phyloP scores from a whole-genome alignment of 2,329 filamentous ascomycete genomes.

The Calonectria fujianensis region DNA sequence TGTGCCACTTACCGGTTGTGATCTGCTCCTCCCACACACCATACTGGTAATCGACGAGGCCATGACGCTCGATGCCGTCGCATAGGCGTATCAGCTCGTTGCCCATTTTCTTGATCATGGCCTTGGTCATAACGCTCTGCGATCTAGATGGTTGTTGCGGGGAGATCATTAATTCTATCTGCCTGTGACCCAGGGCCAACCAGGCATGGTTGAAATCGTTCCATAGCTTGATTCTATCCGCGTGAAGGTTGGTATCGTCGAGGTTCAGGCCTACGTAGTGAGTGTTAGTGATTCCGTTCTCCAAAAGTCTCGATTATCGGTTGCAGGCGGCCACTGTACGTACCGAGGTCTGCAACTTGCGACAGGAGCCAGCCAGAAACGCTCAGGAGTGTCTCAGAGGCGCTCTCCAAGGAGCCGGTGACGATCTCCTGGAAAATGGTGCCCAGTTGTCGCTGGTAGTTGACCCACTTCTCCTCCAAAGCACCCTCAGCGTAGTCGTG shows the following conservation, averaged over 20 bases:
- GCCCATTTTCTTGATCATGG: constrained; percentile 85
- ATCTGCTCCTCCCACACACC: constrained; percentile 98
- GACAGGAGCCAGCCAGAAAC: constrained; percentile 75
- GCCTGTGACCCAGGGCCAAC: constrained; percentile 88
- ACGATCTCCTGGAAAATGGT: constrained; percentile 83
- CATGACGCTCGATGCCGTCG: constrained; percentile 90
- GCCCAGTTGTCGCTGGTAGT: constrained; percentile 77
- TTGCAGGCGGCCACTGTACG: constrained; percentile 51
- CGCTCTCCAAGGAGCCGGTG: constrained; percentile 68
- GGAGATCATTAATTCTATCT: constrained; percentile 83
- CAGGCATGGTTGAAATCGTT: constrained; percentile 95
- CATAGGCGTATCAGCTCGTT: constrained; percentile 88
- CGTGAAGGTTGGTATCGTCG: constrained; percentile 85
- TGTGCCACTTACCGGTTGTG: constrained; percentile 79
- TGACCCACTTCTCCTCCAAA: constrained; percentile 81
- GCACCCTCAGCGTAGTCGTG: constrained; percentile 74
- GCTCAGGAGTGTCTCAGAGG: constrained; percentile 71
- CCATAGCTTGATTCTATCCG: constrained; percentile 90
- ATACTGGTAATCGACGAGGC: constrained; percentile 98
- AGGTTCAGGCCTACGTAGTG: constrained; percentile 82
- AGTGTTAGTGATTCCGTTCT: constrained; percentile 45
- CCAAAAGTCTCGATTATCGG: constrained; percentile 14
- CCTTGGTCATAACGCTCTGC: constrained; percentile 79
- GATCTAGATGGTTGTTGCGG: constrained; percentile 74
- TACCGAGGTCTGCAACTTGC: constrained; percentile 74